Base-by-base conservation (phyloP, 495 filamentous ascomycete species). In the Melanomma pulvis-pyrius region DNA sequence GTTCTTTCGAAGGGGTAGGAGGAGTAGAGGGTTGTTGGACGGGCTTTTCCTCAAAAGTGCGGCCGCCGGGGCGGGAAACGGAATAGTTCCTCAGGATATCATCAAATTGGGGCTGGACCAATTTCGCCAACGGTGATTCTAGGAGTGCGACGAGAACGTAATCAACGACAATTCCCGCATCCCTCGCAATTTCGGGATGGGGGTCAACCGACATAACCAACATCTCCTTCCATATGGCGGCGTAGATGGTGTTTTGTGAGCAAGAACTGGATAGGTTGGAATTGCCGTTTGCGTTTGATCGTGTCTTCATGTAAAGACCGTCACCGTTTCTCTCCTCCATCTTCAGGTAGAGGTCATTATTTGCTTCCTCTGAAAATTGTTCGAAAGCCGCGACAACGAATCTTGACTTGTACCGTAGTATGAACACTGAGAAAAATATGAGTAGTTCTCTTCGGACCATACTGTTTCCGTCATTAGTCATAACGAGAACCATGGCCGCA, bases 321-420 rank as follows among this genome's bases (percentile, higher is more conserved):
- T 71, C 71, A 15, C 50, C 46, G 32, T 70, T 72, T 44, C 24
- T 59, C 24, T 59, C 53, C 25, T 66, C 64, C 22, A 39, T 59
- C 29, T 60, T 63, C 11, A 55, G 30, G 21, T 47, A 25, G 9
- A 57, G 19, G 30, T 64, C 61, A 7, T 46, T 34, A 22, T 28
- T 57, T 8, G 86, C 88, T 75, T 98, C 94, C 70, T 96, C 92
- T 41, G 88, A 76, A 62, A 98, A 79, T 69, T 96, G 92, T 71
- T 98, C 94, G 71, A 90, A 97, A 7, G 96, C 93, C 11, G 90
- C 88, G 22, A 98, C 92, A 51, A 96, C 69, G 70, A 99, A 96
- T 69, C 94, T 94, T 74, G 87, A 90, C 79, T 96, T 89, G 71
- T 97, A 97, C 32, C 93, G 87, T 63, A 89, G 84, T 34, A 97